phyloP scores from a whole-genome alignment of 2,329 filamentous ascomycete genomes.

The Monosporascus sp. region DNA sequence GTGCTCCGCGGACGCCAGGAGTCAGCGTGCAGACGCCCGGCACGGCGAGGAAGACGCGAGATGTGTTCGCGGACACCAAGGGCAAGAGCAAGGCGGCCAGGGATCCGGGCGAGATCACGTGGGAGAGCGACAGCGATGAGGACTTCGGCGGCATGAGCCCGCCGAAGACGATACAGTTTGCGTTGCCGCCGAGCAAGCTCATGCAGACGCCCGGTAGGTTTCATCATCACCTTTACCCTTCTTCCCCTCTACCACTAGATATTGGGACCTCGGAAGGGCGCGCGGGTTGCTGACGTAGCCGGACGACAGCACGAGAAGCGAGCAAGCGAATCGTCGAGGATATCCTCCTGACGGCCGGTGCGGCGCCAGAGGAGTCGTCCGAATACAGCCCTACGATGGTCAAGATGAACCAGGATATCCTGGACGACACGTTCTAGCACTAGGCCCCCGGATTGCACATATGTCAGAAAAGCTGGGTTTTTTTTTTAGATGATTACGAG shows the following conservation, averaged over 20 bases:
- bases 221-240: background rate
- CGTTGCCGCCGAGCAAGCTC: constrained; percentile 69
- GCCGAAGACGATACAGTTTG: constrained; percentile 89
- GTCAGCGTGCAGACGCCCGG: constrained; percentile 80
- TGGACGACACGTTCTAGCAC: constrained; percentile 58
- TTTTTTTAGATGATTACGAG: background rate
- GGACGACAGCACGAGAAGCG: constrained; percentile 63
- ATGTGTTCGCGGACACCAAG: constrained; percentile 37
- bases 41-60: constrained; percentile 43
- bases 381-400: constrained; percentile 63
- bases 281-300: constrained; percentile 5
- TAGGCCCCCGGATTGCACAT: background rate
- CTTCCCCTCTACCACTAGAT: background rate
- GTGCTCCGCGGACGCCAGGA: constrained; percentile 66
- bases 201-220: constrained; percentile 72
- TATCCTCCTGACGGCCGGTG: constrained; percentile 70
- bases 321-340: constrained; percentile 79
- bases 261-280: constrained; percentile 3
- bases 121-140: constrained; percentile 71
- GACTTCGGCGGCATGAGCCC: constrained; percentile 75
- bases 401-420: constrained; percentile 57
- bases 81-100: constrained; percentile 26
- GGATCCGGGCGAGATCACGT: constrained; percentile 53
- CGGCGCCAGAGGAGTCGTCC: constrained; percentile 47
- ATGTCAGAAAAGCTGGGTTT: background rate